Evolutionary conservation across 306 rosid species (phyloP), one percentile per base, ranked within the genome.

Genomic region (Cicer arietinum): DNA sequence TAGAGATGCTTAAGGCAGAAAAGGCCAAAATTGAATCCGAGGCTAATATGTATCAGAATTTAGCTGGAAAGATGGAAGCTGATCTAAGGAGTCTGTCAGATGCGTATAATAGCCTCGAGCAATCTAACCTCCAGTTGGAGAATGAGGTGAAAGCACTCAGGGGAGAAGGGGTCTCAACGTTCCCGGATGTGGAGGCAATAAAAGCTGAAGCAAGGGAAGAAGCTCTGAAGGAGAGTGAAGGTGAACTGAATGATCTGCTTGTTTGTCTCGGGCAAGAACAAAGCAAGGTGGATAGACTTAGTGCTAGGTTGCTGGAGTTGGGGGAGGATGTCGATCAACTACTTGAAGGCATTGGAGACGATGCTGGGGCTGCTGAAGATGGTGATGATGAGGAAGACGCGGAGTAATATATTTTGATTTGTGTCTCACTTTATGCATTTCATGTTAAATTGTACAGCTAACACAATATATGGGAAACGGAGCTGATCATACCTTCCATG

Each of bases 261-360:
- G 97, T 94, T 51, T 94, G 97, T 92, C 92, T 94, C 0, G 99
- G 97, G 16, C 99, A 94, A 88, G 99, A 94, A 84, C 99, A 94
- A 79, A 90, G 92, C 86, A 94, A 58, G 87, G 99, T 91, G 75
- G 96, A 92, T 8, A 89, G 56, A 57, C 87, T 94, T 22, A 84
- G 89, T 57, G 80, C 91, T 11, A 94, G 96, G 86, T 81, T 94
- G 77, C 17, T 88, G 74, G 97, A 94, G 89, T 85, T 94, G 44
- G 99, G 99, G 17, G 96, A 90, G 84, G 96, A 94, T 41, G 91
- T 89, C 40, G 93, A 92, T 57, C 79, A 81, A 77, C 86, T 94
- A 59, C 97, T 94, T 11, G 97, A 92, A 80, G 96, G 90, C 47
- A 74, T 94, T 37, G 98, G 97, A 35, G 98, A 94, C 69, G 99